Evolutionary conservation across 495 filamentous ascomycete genomes (phyloP).

Genomic region (Hypoxylon rickii): DNA sequence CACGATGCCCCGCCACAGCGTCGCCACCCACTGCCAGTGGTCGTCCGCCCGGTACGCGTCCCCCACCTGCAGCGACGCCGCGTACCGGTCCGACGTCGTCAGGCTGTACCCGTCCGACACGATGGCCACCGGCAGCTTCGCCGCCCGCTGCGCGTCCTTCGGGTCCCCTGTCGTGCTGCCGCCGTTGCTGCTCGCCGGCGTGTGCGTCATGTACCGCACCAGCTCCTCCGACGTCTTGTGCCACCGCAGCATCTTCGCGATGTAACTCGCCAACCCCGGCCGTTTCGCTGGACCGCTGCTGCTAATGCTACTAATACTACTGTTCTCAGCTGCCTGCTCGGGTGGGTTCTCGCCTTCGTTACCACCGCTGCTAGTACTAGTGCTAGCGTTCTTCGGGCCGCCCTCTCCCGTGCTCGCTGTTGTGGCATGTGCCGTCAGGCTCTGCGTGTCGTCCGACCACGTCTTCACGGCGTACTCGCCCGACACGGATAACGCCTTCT

Average conservation of each 20-base stretch:
- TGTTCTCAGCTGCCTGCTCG: conserved; percentile 9
- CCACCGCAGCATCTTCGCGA: conserved; percentile 73
- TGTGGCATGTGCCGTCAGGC: no score
- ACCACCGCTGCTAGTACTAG: not conserved
- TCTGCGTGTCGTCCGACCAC: conserved; percentile 47
- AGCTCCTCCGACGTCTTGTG: conserved; percentile 71
- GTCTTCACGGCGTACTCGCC: conserved; percentile 63
- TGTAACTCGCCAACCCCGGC: conserved; percentile 59
- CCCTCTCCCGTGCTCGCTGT: conserved; percentile 39
- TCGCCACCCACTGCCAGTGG: conserved; percentile 99
- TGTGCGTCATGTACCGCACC: conserved; percentile 61
- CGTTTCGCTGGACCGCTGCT: conserved; percentile 3
- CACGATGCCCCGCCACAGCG: conserved; percentile 85
- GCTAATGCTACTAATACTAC: no score
- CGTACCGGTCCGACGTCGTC: conserved; percentile 73
- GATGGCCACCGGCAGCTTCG: conserved; percentile 71
- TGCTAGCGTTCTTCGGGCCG: conserved; percentile 4
- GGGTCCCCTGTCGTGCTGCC: no score
- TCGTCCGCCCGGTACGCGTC: conserved; percentile 82
- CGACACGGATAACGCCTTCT: conserved; percentile 60
- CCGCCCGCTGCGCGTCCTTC: no score
- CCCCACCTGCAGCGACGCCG: conserved; percentile 69
- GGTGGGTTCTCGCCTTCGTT: conserved; percentile 9
- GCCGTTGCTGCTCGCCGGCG: conserved; percentile 5
- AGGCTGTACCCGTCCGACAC: conserved; percentile 73